Evolutionary conservation across 352 stramenopile species (phyloP).

Genomic region (Phytopythium aichiense): DNA sequence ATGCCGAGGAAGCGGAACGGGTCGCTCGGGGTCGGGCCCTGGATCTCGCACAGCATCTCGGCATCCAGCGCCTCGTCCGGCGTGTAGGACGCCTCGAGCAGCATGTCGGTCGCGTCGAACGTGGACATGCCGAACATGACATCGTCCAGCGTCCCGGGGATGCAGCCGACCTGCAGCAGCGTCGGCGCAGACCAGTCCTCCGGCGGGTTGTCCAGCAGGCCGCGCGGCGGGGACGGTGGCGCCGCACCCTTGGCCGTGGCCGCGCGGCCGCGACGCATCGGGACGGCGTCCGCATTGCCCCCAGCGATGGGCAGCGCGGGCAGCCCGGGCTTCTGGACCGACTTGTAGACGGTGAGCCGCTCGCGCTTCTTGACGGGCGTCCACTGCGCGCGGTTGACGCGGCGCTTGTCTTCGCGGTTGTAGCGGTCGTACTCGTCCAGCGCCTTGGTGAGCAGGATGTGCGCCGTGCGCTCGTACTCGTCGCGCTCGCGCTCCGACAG

Average conservation of each 20-base stretch:
- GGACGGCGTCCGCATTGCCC: background rate
- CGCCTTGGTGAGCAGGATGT: conserved; percentile 22
- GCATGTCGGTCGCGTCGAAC: conserved; percentile 43
- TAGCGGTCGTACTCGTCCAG: conserved; percentile 40
- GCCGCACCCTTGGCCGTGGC: conserved; percentile 1
- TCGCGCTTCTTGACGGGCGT: conserved; percentile 39
- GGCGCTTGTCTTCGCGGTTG: conserved; percentile 13
- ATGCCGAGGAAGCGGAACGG: conserved; percentile 45
- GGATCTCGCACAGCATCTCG: conserved; percentile 43
- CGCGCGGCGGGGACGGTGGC: conserved; percentile 9
- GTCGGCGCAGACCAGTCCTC: conserved; percentile 25
- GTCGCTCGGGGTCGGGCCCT: conserved; percentile 28
- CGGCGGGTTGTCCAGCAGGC: conserved; percentile 10
- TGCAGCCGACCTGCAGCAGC: conserved; percentile 39
- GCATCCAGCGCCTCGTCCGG: conserved; percentile 46
- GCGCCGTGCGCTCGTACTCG: conserved; percentile 25
- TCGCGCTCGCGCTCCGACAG: conserved; percentile 19
- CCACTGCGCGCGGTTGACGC: conserved; percentile 34
- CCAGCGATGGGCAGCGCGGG: background rate
- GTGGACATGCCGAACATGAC: conserved; percentile 56
- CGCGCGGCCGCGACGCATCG: conserved; percentile 2
- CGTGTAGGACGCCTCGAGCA: conserved; percentile 46
- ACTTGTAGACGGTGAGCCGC: conserved; percentile 28
- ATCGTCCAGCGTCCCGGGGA: conserved; percentile 42
- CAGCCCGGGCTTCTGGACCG: background rate